Evolutionary conservation across 164 flowering plant genomes (phyloP).

Genomic region (Buxus sempervirens): DNA sequence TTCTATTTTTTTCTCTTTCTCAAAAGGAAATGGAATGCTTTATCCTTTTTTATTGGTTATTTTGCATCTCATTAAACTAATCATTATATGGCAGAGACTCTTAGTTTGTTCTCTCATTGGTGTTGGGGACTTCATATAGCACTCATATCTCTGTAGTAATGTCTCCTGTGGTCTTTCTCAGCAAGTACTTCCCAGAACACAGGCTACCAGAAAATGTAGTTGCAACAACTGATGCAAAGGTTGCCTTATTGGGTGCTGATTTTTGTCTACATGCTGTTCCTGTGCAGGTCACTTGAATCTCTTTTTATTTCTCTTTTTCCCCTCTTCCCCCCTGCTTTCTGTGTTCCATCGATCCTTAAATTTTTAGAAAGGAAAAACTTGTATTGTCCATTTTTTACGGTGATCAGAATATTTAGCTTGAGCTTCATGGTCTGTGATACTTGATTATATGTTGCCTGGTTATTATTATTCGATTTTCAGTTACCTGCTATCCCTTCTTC

Average conservation of each 20-base stretch:
- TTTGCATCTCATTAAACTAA: not conserved
- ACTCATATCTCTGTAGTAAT: not conserved
- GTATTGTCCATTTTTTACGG: not conserved
- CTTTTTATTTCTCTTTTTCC: not conserved
- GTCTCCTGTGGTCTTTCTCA: conserved; percentile 15
- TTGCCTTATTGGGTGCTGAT: conserved; percentile 73
- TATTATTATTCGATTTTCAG: not conserved
- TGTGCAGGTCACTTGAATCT: conserved; percentile 63
- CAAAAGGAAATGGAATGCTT: not conserved
- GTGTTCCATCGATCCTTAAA: not conserved
- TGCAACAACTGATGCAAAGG: conserved; percentile 83
- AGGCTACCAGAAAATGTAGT: conserved; percentile 75
- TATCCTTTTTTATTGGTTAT: not conserved
- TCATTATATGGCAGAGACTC: not conserved
- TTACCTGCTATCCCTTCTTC: not conserved
- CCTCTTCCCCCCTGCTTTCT: too few species aligned
- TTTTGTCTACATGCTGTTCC: conserved; percentile 97
- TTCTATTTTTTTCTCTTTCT: not conserved
- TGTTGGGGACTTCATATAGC: not conserved
- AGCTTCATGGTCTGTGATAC: not conserved
- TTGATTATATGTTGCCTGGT: not conserved
- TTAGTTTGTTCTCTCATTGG: not conserved
- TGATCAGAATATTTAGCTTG: not conserved
- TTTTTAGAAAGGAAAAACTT: not conserved
- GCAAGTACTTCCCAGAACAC: conserved; percentile 86